phyloP scores from a whole-genome alignment of 768 basidiomycete species.

The Pleurotus djamor region DNA sequence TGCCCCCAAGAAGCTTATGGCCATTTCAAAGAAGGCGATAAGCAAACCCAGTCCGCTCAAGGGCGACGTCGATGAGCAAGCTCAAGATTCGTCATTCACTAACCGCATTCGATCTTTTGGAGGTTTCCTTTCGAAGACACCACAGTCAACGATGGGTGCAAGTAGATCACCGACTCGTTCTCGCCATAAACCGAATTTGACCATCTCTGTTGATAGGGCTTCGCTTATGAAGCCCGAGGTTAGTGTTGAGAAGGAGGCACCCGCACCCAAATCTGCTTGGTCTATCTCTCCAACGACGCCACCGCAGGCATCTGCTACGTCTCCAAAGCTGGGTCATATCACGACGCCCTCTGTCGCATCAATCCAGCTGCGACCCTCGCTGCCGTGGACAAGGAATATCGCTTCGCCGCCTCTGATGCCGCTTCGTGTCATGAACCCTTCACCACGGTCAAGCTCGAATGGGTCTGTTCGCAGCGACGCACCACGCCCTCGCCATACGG shows the following conservation, averaged over 20 bases:
- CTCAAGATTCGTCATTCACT: not conserved
- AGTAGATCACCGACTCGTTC: constrained; percentile 10
- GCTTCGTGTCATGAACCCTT: constrained; percentile 12
- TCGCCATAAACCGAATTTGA: constrained; percentile 29
- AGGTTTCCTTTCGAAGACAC: constrained; percentile 19
- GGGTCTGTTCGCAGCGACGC: not conserved
- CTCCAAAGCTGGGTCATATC: constrained; percentile 40
- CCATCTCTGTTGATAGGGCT: constrained; percentile 41
- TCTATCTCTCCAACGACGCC: constrained; percentile 18
- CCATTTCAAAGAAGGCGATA: constrained; percentile 39
- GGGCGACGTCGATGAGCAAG: constrained; percentile 28
- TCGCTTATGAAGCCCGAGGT: constrained; percentile 21
- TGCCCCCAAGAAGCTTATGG: constrained; percentile 38
- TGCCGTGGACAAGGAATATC: constrained; percentile 26
- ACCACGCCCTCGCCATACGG: constrained; percentile 2
- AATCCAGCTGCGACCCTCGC: constrained; percentile 13
- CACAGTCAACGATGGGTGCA: constrained; percentile 17
- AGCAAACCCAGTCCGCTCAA: constrained; percentile 26
- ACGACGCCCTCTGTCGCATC: constrained; percentile 15
- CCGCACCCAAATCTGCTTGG: constrained; percentile 18
- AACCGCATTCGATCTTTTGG: constrained; percentile 20
- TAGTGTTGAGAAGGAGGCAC: constrained; percentile 13
- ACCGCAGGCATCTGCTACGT: constrained; percentile 15
- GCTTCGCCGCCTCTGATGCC: constrained; percentile 26
- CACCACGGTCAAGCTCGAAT: not conserved